These are phyloP conservation scores for Candida easanensis DNA, from an alignment of 805 yeast species.

Conservation along the genomic window DNA sequence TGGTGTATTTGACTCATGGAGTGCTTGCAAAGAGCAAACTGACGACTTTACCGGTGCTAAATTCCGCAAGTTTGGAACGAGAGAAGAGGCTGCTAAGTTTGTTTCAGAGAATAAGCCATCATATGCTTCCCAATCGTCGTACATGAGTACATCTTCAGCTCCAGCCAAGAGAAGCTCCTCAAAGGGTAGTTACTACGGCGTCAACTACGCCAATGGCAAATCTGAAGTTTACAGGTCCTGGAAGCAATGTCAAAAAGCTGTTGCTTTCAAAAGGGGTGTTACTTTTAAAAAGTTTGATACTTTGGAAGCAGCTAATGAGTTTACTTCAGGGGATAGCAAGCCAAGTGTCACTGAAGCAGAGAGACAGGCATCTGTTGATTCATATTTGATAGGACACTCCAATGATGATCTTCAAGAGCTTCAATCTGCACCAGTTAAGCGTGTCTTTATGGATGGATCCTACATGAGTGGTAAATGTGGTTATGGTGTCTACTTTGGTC, in stretches of 20 bases:
- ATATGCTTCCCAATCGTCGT: no score
- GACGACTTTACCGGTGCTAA: conserved; percentile 37
- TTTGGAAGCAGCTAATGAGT: conserved; percentile 11
- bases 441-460: conserved; percentile 79
- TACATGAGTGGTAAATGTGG: conserved; percentile 62
- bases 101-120: conserved; percentile 1
- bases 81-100: conserved; percentile 4
- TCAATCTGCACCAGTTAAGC: background rate
- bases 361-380: background rate
- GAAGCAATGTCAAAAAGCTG: conserved; percentile 32
- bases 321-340: conserved; percentile 4
- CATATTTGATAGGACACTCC: conserved; percentile 5
- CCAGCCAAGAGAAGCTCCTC: no score
- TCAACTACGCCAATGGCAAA: conserved; percentile 27
- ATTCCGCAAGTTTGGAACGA: conserved; percentile 41
- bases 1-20: conserved; percentile 67
- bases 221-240: conserved; percentile 31
- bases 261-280: conserved; percentile 35
- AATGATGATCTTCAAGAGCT: conserved; percentile 9
- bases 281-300: conserved; percentile 41
- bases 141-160: no score
- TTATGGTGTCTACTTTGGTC: conserved; percentile 72
- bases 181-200: conserved; percentile 38
- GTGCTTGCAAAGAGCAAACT: conserved; percentile 48
- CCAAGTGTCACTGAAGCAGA: conserved; percentile 2